These are phyloP conservation scores for Ophiosphaerella korrae DNA, from an alignment of 2,329 filamentous ascomycete genomes.

Conservation along the genomic window DNA sequence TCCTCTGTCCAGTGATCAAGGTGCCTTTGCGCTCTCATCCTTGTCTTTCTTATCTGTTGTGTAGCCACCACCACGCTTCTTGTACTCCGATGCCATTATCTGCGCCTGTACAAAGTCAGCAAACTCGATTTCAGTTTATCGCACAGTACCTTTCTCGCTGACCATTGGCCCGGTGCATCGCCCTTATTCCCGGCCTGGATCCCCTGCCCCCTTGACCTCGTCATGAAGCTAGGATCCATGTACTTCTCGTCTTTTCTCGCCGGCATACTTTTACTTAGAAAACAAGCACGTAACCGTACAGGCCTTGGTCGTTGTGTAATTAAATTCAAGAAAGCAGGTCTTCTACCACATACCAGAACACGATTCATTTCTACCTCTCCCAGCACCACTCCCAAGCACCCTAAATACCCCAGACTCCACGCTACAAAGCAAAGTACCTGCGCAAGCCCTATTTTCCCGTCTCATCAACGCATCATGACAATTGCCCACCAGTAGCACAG, in stretches of 20 bases:
- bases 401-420: conserved; percentile 17
- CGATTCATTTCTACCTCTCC: conserved; percentile 3
- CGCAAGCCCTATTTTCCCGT: conserved; percentile 10
- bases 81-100: conserved; percentile 55
- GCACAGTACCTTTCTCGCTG: conserved; percentile 50
- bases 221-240: conserved; percentile 54
- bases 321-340: background rate
- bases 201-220: conserved; percentile 54
- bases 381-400: background rate
- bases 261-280: conserved; percentile 43
- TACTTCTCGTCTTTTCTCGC: conserved; percentile 52
- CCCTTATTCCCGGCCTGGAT: conserved; percentile 54
- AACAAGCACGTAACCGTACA: background rate
- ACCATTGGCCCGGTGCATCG: conserved; percentile 56
- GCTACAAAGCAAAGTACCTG: conserved; percentile 18
- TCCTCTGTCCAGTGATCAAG: conserved; percentile 55
- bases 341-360: background rate
- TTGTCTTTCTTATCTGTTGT: conserved; percentile 53
- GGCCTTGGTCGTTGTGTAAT: background rate
- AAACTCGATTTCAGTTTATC: background rate
- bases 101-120: conserved; percentile 43
- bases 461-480: conserved; percentile 21
- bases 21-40: conserved; percentile 51
- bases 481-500: background rate
- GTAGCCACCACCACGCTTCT: conserved; percentile 55